Evolutionary conservation across 208 protist species (phyloP), one percentile per base, ranked within the genome.

Genomic region (Vickermania spadyakhi): DNA sequence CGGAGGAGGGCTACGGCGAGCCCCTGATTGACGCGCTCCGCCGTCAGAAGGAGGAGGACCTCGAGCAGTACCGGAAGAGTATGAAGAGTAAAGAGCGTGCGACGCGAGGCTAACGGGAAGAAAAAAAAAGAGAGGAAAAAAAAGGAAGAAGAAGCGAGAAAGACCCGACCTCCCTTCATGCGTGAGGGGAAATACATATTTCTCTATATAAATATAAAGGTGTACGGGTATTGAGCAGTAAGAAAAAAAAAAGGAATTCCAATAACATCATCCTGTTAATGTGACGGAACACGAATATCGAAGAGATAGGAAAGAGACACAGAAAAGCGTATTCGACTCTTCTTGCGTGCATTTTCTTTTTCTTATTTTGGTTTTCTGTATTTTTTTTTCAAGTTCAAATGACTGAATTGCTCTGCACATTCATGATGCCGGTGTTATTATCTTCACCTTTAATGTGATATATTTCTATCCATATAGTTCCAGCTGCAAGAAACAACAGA

Each of bases 11-110:
- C 45, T 93, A 79, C 64, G 83, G 79, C 11, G 86, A 96, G 54
- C 79, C 84, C 21, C 69, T 61, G 13, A 89, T 93, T 13, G 89
- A 96, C 56, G 73, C 86, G 14, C 56, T 93, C 51, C 79, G 84
- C 22, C 80, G 71, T 58, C 86, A 93, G 68, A 96, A 93, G 71
- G 89, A 96, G 31, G 89, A 92, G 53, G 88, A 94, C 64, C 72
- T 94, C 28, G 84, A 91, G 62, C 78, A 87, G 66, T 90, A 90
- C 68, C 74, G 83, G 45, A 83, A 79, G 63, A 57, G 52, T 31
- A 45, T 62, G 23, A 67, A 66, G 56, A 42, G 13, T 31, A 77
- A 70, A 61, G 36, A 45, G 18, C 36, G 36, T 18, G 18, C 36
- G 11, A 18, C 36, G 7, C 36, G 36, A 7, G 7, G n/a, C n/a